Evolutionary conservation across 352 stramenopile species (phyloP), one percentile per base, ranked within the genome.

Genomic region (Phytophthora niederhauseri): DNA sequence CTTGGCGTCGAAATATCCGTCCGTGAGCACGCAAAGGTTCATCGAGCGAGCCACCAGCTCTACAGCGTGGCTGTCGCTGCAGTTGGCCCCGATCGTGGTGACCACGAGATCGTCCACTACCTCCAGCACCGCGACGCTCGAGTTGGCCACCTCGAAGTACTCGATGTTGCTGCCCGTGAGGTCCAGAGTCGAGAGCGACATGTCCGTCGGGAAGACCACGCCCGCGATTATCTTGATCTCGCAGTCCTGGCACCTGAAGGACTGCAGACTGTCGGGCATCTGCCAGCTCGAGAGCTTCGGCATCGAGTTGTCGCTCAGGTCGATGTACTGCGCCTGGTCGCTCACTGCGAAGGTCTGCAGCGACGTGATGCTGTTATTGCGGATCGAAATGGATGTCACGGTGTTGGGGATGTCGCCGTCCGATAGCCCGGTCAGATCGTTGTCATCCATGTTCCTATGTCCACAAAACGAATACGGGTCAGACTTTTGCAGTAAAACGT

Each of bases 311-410:
- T 72, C 69, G n/a, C 64, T 74, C 52, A 82, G 46, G 45, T 82
- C 75, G 22, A 82, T 55, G 49, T 67, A 62, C 36, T 71, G 24
- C 1, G 61, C 36, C n/a, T 59, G 26, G 15, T 73, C 45, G 7
- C 57, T 59, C 34, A 80, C 30, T 14, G 26, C 41, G 12, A 77
- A 77, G 26, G 22, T 76, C 26, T 76, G 64, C 8, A 82, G 61
- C 8, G 72, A 78, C 5, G 62, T 64, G 54, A 82, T 70, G 38
- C 61, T 72, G 56, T 82, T 82, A 57, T 82, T 79, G 55, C 66
- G 64, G 12, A 82, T 70, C 26, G 73, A 80, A 2, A 80, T 9
- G 12, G 72, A 73, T 41, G 69, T 80, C 31, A 75, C 64, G 0
- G 64, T 67, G 8, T 72, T 57, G 6, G 52, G 9, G 15, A 77